Conservation (phyloP, 164 flowering plant genomes). For the Cinnamomum chago region DNA sequence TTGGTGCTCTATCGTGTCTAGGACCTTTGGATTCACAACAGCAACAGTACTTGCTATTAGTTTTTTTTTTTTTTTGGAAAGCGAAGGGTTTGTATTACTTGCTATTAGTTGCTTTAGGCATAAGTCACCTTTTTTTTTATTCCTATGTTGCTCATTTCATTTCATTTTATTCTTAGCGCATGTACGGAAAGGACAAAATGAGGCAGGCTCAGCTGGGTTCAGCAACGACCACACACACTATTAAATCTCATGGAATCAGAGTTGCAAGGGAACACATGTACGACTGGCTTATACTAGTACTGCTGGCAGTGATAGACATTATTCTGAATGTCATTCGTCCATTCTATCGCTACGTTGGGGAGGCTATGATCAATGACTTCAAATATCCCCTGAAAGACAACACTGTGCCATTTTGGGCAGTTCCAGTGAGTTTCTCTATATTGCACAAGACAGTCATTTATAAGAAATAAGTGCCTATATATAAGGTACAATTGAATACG, state of each 20-base stretch:
- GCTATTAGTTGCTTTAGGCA: background rate
- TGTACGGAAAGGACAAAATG: constrained; percentile 12
- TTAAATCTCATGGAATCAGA: constrained; percentile 69
- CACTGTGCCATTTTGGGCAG: constrained; percentile 39
- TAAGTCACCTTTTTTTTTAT: background rate
- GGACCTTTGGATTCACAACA: too few species aligned
- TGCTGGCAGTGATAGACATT: constrained; percentile 54
- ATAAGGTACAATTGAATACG: background rate
- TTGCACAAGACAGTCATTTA: background rate
- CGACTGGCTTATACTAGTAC: constrained; percentile 78
- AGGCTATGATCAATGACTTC: constrained; percentile 72
- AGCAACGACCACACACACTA: constrained; percentile 31
- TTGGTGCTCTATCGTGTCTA: background rate
- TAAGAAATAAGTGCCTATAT: background rate
- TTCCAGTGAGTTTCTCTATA: constrained; percentile 25
- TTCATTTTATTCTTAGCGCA: background rate
- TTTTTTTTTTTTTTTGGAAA: background rate
- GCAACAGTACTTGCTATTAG: background rate
- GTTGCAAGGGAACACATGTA: constrained; percentile 70
- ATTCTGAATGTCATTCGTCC: constrained; percentile 70
- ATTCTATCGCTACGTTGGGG: constrained; percentile 87
- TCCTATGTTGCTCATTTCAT: background rate
- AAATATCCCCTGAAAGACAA: constrained; percentile 31
- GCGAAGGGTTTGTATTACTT: background rate
- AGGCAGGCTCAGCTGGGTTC: constrained; percentile 63